Percentiles rank a stretch among this genome's conserved stretches.
Evolutionary conservation across 2,329 filamentous ascomycete species (phyloP).

Genomic region (Didymella segeticola): DNA sequence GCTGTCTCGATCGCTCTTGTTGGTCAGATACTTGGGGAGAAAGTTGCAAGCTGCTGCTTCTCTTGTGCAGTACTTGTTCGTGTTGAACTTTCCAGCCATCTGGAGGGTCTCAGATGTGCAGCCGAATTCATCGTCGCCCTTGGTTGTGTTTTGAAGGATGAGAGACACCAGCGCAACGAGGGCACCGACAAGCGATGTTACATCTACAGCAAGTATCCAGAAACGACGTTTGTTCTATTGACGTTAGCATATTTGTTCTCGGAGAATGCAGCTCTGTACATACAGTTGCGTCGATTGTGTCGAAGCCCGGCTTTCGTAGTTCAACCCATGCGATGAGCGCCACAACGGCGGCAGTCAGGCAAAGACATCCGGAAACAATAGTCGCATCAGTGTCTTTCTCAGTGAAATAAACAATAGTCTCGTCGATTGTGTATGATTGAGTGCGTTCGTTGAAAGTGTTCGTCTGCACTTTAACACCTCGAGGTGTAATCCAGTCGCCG

Average conservation of each 20-base stretch:
- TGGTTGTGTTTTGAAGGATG: constrained; percentile 35
- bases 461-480: constrained; percentile 28
- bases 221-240: constrained; percentile 35
- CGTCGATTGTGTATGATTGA: constrained; percentile 27
- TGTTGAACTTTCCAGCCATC: constrained; percentile 30
- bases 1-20: constrained; percentile 16
- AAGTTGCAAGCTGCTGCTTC: constrained; percentile 39
- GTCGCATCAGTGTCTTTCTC: constrained; percentile 34
- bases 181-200: constrained; percentile 26
- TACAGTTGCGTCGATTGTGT: constrained; percentile 33
- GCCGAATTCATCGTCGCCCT: constrained; percentile 32
- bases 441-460: constrained; percentile 25
- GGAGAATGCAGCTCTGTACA: background rate
- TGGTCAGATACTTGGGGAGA: constrained; percentile 21
- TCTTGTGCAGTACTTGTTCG: constrained; percentile 37
- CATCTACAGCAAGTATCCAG: constrained; percentile 30
- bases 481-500: constrained; percentile 35
- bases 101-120: constrained; percentile 32
- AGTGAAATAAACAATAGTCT: constrained; percentile 37
- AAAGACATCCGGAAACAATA: constrained; percentile 36
- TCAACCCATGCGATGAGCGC: constrained; percentile 35
- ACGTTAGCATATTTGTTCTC: constrained; percentile 9
- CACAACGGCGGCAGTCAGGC: constrained; percentile 31
- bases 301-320: constrained; percentile 33
- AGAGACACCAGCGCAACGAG: constrained; percentile 31